Evolutionary conservation across 371 early-diverging fungal genomes (phyloP).

Genomic region (Apophysomyces elegans): DNA sequence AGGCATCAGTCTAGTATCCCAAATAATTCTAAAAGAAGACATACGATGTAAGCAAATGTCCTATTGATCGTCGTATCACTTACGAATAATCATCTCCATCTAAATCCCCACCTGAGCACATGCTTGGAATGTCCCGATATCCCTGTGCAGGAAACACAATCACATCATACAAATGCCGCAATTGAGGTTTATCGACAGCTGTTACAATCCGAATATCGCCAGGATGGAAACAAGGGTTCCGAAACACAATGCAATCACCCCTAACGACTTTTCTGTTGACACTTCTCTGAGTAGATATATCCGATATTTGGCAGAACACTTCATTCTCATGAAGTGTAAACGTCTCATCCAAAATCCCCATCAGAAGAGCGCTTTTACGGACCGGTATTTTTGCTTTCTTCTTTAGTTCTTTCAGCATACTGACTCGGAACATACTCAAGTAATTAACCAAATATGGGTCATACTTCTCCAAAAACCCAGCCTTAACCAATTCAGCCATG

Average conservation of each 20-base stretch:
- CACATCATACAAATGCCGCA: constrained; percentile 68
- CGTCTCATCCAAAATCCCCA: constrained; percentile 82
- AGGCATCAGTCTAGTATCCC: constrained; percentile 68
- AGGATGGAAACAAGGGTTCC: constrained; percentile 78
- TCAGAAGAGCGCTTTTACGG: constrained; percentile 57
- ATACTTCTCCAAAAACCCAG: constrained; percentile 45
- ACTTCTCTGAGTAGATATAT: constrained; percentile 18
- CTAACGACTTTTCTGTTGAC: constrained; percentile 33
- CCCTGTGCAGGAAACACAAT: constrained; percentile 81
- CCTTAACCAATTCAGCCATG: constrained; percentile 47
- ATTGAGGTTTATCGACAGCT: constrained; percentile 61
- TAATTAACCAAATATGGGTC: constrained; percentile 63
- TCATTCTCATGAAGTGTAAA: constrained; percentile 61
- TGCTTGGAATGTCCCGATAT: constrained; percentile 66
- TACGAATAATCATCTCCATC: constrained; percentile 76
- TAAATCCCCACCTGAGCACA: constrained; percentile 78
- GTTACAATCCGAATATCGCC: constrained; percentile 72
- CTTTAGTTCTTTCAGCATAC: constrained; percentile 57
- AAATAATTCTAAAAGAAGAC: constrained; percentile 49
- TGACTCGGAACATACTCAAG: constrained; percentile 47
- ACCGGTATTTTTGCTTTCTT: constrained; percentile 64
- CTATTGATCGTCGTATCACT: background rate
- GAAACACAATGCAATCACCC: constrained; percentile 57
- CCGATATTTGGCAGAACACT: constrained; percentile 63
- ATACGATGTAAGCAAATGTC: background rate